Percentiles rank a stretch among this genome's conserved stretches.
Conservation (phyloP, 2,329 filamentous ascomycete species). For the Didymella arachidicola region DNA sequence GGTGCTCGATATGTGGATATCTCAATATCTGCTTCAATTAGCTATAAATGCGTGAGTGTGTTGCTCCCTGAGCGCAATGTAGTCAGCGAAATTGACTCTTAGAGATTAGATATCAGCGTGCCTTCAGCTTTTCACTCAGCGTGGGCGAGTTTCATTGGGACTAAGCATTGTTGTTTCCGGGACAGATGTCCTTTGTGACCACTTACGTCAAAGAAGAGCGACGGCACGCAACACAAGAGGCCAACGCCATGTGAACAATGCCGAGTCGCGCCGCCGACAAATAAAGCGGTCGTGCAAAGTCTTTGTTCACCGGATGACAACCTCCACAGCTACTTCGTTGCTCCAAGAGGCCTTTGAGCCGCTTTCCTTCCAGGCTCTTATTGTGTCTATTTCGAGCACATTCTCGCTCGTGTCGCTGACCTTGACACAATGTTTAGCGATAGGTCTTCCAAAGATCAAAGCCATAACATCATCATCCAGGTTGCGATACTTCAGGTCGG, state of each 20-base stretch:
- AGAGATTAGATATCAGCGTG: no score
- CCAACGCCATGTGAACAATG: neutral
- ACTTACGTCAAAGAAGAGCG: neutral
- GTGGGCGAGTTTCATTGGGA: neutral
- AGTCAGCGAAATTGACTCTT: no score
- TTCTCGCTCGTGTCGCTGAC: constrained; percentile 61
- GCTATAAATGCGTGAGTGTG: no score
- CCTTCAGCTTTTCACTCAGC: neutral
- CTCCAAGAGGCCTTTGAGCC: constrained; percentile 75
- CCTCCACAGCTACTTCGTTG: constrained; percentile 60
- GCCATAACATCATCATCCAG: constrained; percentile 74
- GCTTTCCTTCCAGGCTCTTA: constrained; percentile 79
- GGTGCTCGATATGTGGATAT: no score
- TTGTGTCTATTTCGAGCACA: constrained; percentile 79
- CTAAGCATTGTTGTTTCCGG: neutral
- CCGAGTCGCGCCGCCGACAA: neutral
- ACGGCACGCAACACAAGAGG: neutral
- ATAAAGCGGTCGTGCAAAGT: neutral
- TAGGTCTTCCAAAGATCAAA: constrained; percentile 73
- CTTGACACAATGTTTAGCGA: constrained; percentile 72
- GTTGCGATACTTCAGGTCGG: constrained; percentile 66
- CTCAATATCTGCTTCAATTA: no score
- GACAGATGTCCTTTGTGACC: neutral
- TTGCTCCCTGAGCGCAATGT: no score
- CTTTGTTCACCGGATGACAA: constrained; percentile 39